Base-by-base conservation (phyloP, 352 stramenopile genomes). In the Pythium sukuiense region DNA sequence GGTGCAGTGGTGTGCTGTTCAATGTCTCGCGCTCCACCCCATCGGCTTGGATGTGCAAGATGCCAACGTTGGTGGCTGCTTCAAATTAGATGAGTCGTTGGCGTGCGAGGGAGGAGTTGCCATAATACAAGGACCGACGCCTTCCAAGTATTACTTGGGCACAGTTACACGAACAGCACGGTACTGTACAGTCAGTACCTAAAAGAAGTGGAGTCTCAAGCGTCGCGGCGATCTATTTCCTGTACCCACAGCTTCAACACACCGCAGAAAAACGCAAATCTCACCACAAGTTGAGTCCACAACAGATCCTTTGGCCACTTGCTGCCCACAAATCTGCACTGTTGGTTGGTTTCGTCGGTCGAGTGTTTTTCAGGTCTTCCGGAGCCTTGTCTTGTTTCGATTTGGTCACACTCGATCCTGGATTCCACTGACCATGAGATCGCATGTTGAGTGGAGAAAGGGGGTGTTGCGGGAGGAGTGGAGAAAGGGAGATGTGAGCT, bases 391-490 rank as follows among this genome's bases (percentile, higher is more conserved):
- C 45, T 30, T 1, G 29, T 14, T n/a, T 11, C 8, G 16, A 52
- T 6, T 18, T 30, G n/a, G 18, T 52, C n/a, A 52, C 45, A 52
- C 6, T 52, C 20, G 16, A 52, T 16, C 5, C 2, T n/a, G 39
- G 29, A 29, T 29, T 16, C n/a, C 13, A 2, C n/a, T 52, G 45
- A 52, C 45, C 45, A 12, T 52, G 45, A 52, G 18, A 52, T 52
- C 45, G 45, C 45, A 52, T 52, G 45, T 52, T 52, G 45, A 52
- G 45, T 52, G 45, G 35, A 52, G 45, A 52, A 52, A 52, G 45
- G 45, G 45, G 16, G n/a, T 2, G 45, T 18, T 18, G 9, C 45
- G 18, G 45, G 45, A 52, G 20, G 45, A 52, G 45, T 52, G 45
- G 45, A 52, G 45, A 52, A 52, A 29, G 45, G 45, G 16, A 29